Base-by-base conservation (phyloP, 2,329 filamentous ascomycete species). In the Fusarium sacchari region DNA sequence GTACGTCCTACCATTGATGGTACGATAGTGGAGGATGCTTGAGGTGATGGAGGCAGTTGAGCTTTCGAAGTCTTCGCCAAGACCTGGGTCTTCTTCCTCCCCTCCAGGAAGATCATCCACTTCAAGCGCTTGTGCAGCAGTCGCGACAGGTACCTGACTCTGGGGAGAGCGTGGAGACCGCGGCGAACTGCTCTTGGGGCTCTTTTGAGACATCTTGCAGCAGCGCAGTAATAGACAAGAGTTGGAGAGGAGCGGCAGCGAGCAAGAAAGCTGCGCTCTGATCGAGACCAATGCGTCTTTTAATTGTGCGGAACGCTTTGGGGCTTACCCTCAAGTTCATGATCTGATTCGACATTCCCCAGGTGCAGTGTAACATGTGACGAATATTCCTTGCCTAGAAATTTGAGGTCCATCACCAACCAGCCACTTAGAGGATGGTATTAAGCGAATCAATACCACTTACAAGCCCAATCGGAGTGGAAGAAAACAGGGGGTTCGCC, bases 21-120 rank as follows among this genome's bases (percentile, higher is more conserved):
- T 68, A 12, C 65, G 65, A 10, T 68, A 68, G 17, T 68, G n/a
- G n/a, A 68, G 42, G 12, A 68, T 68, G 8, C 65, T 68, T 13
- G 65, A 68, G 5, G 65, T 68, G 9, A 68, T 68, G 0, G 65
- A 68, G 10, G 65, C 56, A 5, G 65, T 68, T 7, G 65, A 68
- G 17, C 65, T 68, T 37, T 63, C 65, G 1, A 26, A 34, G 30
- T 68, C 65, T 4, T 58, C 12, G 17, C 65, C 65, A 17, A 68
- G 64, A 7, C 65, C 65, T 17, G 64, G 46, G 22, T 68, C 64
- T 24, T 67, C 62, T 26, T 67, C 63, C 1, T 68, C 64, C 6
- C 34, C 56, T 15, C 50, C 46, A 7, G 36, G 10, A n/a, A 47
- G n/a, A 15, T 67, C 59, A 8, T 68, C 65, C 4, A 68, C 64